phyloP scores from a whole-genome alignment of 2,329 filamentous ascomycete species.

The Paraconiothyrium sp. region DNA sequence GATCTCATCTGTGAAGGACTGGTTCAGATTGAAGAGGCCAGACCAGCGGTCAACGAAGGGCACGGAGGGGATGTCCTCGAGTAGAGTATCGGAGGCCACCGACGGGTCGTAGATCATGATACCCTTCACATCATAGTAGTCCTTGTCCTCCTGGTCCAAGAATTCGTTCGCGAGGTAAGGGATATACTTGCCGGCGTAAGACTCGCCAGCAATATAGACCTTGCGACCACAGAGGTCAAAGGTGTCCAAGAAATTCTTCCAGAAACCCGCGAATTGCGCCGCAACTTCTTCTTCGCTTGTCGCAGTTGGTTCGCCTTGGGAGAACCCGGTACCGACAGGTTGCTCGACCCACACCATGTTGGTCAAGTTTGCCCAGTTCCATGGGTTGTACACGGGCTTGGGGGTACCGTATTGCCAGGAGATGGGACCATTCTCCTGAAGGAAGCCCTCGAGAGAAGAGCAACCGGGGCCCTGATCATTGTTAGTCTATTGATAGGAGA shows the following conservation, averaged over 20 bases:
- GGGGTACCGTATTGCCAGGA: constrained; percentile 56
- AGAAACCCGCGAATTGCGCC: constrained; percentile 78
- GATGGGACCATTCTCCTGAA: constrained; percentile 60
- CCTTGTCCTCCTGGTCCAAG: constrained; percentile 71
- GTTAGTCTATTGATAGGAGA: background rate
- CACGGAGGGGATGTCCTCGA: constrained; percentile 63
- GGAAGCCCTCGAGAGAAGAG: constrained; percentile 57
- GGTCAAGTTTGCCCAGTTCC: constrained; percentile 68
- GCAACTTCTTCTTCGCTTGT: constrained; percentile 74
- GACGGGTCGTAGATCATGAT: constrained; percentile 79
- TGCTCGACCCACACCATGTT: constrained; percentile 82
- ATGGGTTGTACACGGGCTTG: constrained; percentile 55
- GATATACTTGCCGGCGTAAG: constrained; percentile 70
- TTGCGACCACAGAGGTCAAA: constrained; percentile 73
- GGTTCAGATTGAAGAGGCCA: constrained; percentile 70
- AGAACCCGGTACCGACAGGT: constrained; percentile 73
- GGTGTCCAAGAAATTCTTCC: constrained; percentile 77
- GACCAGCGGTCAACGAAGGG: constrained; percentile 70
- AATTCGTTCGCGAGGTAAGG: constrained; percentile 79
- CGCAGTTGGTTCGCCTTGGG: constrained; percentile 70
- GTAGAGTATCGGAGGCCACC: constrained; percentile 63
- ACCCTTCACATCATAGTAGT: constrained; percentile 73
- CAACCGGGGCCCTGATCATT: constrained; percentile 54
- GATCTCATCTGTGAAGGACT: constrained; percentile 64
- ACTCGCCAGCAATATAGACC: constrained; percentile 78